Evolutionary conservation across 768 basidiomycete genomes (phyloP).

Genomic region (Infundibulicybe gibba): DNA sequence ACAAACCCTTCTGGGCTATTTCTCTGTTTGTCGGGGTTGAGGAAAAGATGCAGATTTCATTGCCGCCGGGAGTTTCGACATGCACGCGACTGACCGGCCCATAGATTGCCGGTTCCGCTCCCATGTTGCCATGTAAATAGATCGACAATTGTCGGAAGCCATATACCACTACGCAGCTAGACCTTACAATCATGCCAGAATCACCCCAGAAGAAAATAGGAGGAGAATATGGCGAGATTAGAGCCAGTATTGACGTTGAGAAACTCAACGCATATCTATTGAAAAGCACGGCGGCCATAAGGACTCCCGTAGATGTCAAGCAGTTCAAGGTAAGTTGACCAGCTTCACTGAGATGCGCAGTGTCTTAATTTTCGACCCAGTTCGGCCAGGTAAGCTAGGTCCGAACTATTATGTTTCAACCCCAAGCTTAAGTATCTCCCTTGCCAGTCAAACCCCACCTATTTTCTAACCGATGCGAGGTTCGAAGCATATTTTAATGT

Average conservation of each 20-base stretch:
- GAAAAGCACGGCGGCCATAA: slow-evolving; percentile 48
- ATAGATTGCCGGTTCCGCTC: background rate
- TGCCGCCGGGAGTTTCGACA: too few relatives aligned
- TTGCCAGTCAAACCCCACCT: slow-evolving; percentile 89
- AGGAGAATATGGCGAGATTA: slow-evolving; percentile 71
- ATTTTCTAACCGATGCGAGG: slow-evolving; percentile 82
- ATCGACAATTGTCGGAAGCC: background rate
- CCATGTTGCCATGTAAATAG: background rate
- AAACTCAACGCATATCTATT: slow-evolving; percentile 66
- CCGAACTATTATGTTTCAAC: background rate
- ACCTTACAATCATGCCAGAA: slow-evolving; percentile 19
- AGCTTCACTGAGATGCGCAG: background rate
- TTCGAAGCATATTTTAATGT: slow-evolving; percentile 23
- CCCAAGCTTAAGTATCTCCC: background rate
- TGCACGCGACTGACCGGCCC: too few relatives aligned
- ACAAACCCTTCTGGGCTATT: slow-evolving; percentile 1
- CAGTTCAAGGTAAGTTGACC: slow-evolving; percentile 79
- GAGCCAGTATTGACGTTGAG: slow-evolving; percentile 63
- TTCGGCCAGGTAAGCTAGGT: slow-evolving; percentile 78
- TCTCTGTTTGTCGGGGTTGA: too few relatives aligned
- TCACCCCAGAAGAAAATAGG: slow-evolving; percentile 47
- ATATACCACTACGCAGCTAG: background rate
- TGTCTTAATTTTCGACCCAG: slow-evolving; percentile 29
- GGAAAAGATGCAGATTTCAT: too few relatives aligned
- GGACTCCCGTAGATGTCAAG: slow-evolving; percentile 70